These are phyloP conservation scores for Spinellus fusiger DNA, from an alignment of 192 early-diverging fungal species.

Conservation along the genomic window DNA sequence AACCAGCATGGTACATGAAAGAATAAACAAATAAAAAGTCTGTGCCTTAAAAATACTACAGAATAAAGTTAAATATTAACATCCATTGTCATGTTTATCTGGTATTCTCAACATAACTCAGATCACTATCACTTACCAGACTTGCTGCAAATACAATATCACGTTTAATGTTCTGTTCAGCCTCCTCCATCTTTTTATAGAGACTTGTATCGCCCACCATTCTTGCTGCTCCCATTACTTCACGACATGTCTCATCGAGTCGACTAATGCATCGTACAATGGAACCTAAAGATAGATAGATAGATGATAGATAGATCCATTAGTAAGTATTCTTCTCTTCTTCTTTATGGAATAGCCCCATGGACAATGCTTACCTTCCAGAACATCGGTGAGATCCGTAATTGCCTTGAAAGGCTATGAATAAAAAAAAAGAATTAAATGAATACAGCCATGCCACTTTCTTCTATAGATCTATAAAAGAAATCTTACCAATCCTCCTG, in stretches of 20 bases:
- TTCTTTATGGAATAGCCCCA: not conserved
- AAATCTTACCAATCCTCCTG: conserved; percentile 61
- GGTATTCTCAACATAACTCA: not conserved
- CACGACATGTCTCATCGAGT: conserved; percentile 88
- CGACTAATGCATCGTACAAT: conserved; percentile 94
- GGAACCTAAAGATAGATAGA: conserved; percentile 49
- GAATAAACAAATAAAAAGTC: too few species aligned
- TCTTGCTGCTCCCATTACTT: conserved; percentile 76
- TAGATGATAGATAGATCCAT: not conserved
- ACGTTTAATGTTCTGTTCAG: conserved; percentile 77
- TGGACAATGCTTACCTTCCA: conserved; percentile 60
- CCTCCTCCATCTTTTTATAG: conserved; percentile 89
- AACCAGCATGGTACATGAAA: too few species aligned
- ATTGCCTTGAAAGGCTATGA: conserved; percentile 80
- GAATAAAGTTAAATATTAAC: too few species aligned
- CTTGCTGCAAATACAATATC: conserved; percentile 97
- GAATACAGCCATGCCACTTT: not conserved
- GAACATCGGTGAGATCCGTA: conserved; percentile 86
- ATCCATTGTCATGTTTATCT: too few species aligned
- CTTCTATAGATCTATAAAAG: not conserved
- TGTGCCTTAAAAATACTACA: too few species aligned
- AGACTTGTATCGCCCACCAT: conserved; percentile 87
- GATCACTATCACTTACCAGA: conserved; percentile 51
- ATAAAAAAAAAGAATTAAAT: conserved; percentile 1
- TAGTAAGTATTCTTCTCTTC: not conserved